These are phyloP conservation scores for Tulasnella sp. DNA, from an alignment of 768 basidiomycete genomes.

Conservation along the genomic window DNA sequence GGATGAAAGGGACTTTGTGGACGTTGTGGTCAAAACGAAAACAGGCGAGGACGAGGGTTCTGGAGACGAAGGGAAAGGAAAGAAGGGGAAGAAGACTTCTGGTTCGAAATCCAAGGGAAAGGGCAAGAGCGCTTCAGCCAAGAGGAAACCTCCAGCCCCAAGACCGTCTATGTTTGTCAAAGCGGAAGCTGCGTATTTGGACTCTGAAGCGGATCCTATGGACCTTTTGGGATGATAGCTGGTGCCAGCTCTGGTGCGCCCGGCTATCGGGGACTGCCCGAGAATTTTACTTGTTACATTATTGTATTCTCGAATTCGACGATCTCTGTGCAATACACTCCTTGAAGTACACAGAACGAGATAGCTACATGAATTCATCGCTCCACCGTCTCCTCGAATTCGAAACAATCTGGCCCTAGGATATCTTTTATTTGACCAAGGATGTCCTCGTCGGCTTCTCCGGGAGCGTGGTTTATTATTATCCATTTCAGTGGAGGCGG, in stretches of 20 bases:
- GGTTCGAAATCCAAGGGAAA: not conserved
- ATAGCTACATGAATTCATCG: not conserved
- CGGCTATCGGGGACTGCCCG: too few relatives aligned
- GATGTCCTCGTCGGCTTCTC: not conserved
- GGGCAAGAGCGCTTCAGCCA: not conserved
- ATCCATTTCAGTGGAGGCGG: not conserved
- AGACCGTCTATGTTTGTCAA: slow-evolving; percentile 20
- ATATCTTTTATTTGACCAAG: not conserved
- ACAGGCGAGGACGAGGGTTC: not conserved
- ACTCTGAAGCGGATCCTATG: slow-evolving; percentile 22
- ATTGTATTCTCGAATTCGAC: too few relatives aligned
- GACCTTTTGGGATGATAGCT: slow-evolving; percentile 1
- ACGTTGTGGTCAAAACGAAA: not conserved
- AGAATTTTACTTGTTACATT: too few relatives aligned
- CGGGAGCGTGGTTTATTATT: not conserved
- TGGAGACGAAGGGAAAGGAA: slow-evolving; percentile 3
- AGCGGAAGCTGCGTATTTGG: slow-evolving; percentile 12
- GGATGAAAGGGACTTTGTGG: slow-evolving; percentile 4
- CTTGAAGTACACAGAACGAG: too few relatives aligned
- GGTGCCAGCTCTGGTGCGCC: too few relatives aligned
- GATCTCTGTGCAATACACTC: too few relatives aligned
- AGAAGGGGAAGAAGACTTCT: not conserved
- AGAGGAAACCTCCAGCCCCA: slow-evolving; percentile 22
- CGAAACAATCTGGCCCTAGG: not conserved
- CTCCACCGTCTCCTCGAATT: not conserved